Conservation (phyloP, 2,329 filamentous ascomycete genomes). For the Hypoxylon sp. region DNA sequence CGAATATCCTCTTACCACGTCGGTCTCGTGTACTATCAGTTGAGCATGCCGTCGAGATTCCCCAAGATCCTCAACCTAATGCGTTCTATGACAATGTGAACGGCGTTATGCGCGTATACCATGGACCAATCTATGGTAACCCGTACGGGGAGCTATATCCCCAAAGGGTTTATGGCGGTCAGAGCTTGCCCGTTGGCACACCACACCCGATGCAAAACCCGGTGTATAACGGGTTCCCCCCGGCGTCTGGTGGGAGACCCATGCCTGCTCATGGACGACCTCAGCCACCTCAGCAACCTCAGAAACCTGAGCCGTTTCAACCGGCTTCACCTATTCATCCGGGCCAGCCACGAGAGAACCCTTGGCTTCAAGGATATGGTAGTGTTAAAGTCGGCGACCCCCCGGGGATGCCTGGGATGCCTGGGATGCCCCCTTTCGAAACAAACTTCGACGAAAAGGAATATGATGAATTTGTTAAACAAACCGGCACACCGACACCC, state of each 20-base stretch:
- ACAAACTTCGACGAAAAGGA: slow-evolving; percentile 14
- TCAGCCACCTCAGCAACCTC: background rate
- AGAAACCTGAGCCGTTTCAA: slow-evolving; percentile 4
- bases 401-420: background rate
- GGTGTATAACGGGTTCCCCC: slow-evolving; percentile 60
- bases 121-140: slow-evolving; percentile 70
- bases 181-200: slow-evolving; percentile 59
- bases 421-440: slow-evolving; percentile 15
- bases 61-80: slow-evolving; percentile 70
- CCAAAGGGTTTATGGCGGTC: slow-evolving; percentile 52
- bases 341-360: slow-evolving; percentile 9
- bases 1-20: slow-evolving; percentile 65
- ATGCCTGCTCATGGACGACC: slow-evolving; percentile 22
- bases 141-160: slow-evolving; percentile 65
- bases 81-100: slow-evolving; percentile 70
- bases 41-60: slow-evolving; percentile 69
- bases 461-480: slow-evolving; percentile 20
- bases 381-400: slow-evolving; percentile 25
- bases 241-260: slow-evolving; percentile 39
- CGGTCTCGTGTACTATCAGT: slow-evolving; percentile 67
- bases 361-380: slow-evolving; percentile 48
- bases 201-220: slow-evolving; percentile 62
- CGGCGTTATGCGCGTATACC: slow-evolving; percentile 70
- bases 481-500: slow-evolving; percentile 22
- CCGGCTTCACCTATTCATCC: slow-evolving; percentile 12